These are phyloP conservation scores for Clonostachys rosea DNA, from an alignment of 2,329 filamentous ascomycete species.

Conservation along the genomic window DNA sequence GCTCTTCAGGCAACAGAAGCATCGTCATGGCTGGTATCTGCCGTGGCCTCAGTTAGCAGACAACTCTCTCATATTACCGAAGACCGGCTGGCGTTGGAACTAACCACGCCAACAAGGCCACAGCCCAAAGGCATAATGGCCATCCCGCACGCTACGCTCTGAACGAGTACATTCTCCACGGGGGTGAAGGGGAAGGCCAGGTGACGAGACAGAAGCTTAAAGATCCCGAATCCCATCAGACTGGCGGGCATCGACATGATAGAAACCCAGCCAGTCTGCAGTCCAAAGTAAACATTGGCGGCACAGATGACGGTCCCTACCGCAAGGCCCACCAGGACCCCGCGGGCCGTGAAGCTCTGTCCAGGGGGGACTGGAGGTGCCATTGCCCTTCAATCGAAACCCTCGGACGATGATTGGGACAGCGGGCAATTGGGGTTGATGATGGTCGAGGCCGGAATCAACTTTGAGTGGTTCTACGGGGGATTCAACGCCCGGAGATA, in stretches of 20 bases:
- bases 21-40: slow-evolving; percentile 86
- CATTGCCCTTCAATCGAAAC: neutral
- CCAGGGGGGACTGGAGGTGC: slow-evolving; percentile 23
- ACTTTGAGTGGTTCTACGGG: neutral
- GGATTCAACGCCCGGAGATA: neutral
- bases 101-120: slow-evolving; percentile 83
- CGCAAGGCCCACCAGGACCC: slow-evolving; percentile 70
- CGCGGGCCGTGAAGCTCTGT: slow-evolving; percentile 80
- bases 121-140: slow-evolving; percentile 96
- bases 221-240: slow-evolving; percentile 90
- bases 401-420: neutral
- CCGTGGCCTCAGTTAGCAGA: neutral
- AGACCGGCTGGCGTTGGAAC: slow-evolving; percentile 8
- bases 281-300: slow-evolving; percentile 98
- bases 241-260: slow-evolving; percentile 98
- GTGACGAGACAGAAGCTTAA: slow-evolving; percentile 71
- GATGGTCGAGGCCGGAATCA: neutral
- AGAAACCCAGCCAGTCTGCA: slow-evolving; percentile 71
- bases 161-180: slow-evolving; percentile 93
- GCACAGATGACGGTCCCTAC: slow-evolving; percentile 93
- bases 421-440: neutral
- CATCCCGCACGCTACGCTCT: slow-evolving; percentile 92
- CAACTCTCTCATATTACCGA: neutral
- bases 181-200: slow-evolving; percentile 82
- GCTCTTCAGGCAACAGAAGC: slow-evolving; percentile 71